Percentiles rank a stretch among this genome's conserved stretches.
These are phyloP conservation scores for Canna indica DNA, from an alignment of 176 grass and related monocot genomes.

Conservation along the genomic window DNA sequence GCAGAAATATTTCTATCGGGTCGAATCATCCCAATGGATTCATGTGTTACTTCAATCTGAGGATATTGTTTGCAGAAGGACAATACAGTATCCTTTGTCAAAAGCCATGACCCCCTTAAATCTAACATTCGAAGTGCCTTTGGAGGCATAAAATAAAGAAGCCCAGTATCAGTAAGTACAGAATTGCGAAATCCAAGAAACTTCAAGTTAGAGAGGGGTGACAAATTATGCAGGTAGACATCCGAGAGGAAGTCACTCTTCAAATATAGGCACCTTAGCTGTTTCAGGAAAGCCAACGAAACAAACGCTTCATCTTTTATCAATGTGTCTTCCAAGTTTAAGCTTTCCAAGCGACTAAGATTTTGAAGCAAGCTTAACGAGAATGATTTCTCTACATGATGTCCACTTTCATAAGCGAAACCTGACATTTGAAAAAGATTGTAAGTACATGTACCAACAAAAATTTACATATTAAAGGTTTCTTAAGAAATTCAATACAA, in stretches of 20 bases:
- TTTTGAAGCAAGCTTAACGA: constrained; percentile 42
- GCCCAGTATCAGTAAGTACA: constrained; percentile 59
- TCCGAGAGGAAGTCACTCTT: constrained; percentile 81
- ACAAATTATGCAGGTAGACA: constrained; percentile 39
- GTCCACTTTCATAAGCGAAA: constrained; percentile 23
- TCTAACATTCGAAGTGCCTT: constrained; percentile 40
- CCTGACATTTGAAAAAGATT: constrained; percentile 35
- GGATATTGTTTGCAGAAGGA: constrained; percentile 48
- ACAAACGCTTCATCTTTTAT: constrained; percentile 50
- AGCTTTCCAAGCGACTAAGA: constrained; percentile 53
- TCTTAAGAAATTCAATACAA: constrained; percentile 20
- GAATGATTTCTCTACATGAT: constrained; percentile 21
- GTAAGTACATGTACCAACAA: constrained; percentile 9
- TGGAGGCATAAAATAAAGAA: constrained; percentile 52
- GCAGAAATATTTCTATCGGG: constrained; percentile 9
- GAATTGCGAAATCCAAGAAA: constrained; percentile 64
- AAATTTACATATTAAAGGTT: constrained; percentile 13
- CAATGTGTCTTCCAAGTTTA: constrained; percentile 57
- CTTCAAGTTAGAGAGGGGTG: constrained; percentile 39
- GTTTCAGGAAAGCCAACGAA: constrained; percentile 40
- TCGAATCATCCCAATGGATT: constrained; percentile 30
- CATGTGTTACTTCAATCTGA: constrained; percentile 55
- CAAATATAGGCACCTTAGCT: constrained; percentile 59
- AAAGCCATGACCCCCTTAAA: constrained; percentile 78
- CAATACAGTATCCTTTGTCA: constrained; percentile 40